A percentile compares a stretch with the other conserved stretches of the same genome.
These are phyloP conservation scores for Syncephalastrum monosporum DNA, from an alignment of 371 early-diverging fungal species.

Conservation along the genomic window DNA sequence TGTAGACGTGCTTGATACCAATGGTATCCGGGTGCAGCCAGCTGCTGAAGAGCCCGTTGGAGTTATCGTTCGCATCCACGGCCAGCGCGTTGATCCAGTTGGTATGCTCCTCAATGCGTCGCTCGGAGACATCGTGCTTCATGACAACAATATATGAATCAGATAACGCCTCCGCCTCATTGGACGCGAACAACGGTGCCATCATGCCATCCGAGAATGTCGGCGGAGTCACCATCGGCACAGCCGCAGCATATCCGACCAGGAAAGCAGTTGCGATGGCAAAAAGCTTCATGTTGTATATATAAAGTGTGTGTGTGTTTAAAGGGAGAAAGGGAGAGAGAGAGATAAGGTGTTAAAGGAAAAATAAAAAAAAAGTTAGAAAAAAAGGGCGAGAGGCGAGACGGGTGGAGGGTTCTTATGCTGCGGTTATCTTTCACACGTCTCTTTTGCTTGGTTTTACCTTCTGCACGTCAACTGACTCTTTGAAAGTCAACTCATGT, in stretches of 20 bases:
- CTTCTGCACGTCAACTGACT: too few relatives aligned
- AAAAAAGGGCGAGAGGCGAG: too few relatives aligned
- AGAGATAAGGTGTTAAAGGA: background rate
- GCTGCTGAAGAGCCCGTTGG: conserved; percentile 11
- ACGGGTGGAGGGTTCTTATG: background rate
- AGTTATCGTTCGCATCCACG: conserved; percentile 14
- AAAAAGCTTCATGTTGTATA: conserved; percentile 9
- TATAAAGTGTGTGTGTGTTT: background rate
- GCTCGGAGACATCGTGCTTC: conserved; percentile 52
- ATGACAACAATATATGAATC: conserved; percentile 87
- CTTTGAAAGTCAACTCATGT: too few relatives aligned
- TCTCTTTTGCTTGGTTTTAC: too few relatives aligned
- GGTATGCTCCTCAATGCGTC: conserved; percentile 27
- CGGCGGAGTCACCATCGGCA: conserved; percentile 30
- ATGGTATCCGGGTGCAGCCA: conserved; percentile 22
- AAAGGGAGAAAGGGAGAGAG: background rate
- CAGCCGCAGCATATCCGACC: conserved; percentile 32
- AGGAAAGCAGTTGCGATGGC: conserved; percentile 15
- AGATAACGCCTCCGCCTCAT: conserved; percentile 64
- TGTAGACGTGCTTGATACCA: conserved; percentile 76
- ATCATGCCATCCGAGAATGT: conserved; percentile 33
- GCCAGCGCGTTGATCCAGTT: conserved; percentile 36
- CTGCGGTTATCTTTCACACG: too few relatives aligned
- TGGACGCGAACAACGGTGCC: conserved; percentile 66
- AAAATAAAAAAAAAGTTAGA: conserved; percentile 3